phyloP scores from a whole-genome alignment of 116 monocot genomes.

The Iris pallida region DNA sequence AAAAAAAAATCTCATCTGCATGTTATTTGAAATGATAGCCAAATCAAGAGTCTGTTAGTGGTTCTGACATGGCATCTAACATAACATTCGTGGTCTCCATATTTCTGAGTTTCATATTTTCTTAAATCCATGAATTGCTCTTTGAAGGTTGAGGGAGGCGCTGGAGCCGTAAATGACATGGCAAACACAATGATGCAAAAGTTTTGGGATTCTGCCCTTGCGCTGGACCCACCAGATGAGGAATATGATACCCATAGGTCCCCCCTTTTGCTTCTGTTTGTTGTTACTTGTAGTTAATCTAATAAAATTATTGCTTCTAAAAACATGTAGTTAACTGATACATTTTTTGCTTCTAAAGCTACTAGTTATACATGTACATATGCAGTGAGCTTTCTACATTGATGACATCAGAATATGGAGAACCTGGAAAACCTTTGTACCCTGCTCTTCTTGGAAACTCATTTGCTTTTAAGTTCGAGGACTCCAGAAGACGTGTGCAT shows the following conservation, averaged over 20 bases:
- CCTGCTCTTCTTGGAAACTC: slow-evolving; percentile 70
- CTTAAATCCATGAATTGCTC: slow-evolving; percentile 6
- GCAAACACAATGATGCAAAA: slow-evolving; percentile 85
- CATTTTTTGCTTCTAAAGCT: neutral
- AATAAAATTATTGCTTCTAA: no score
- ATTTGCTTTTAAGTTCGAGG: slow-evolving; percentile 79
- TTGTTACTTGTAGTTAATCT: neutral
- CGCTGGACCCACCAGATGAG: slow-evolving; percentile 72
- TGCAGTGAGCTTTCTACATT: slow-evolving; percentile 73
- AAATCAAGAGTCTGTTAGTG: neutral
- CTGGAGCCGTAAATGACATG: slow-evolving; percentile 57
- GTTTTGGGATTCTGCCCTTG: slow-evolving; percentile 95
- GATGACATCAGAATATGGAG: slow-evolving; percentile 63
- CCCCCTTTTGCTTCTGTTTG: neutral
- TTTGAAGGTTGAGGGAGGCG: slow-evolving; percentile 72
- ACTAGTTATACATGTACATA: neutral
- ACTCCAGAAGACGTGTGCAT: slow-evolving; percentile 66
- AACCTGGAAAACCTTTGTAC: slow-evolving; percentile 51
- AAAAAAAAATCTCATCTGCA: neutral
- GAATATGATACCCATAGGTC: slow-evolving; percentile 77
- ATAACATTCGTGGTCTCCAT: neutral
- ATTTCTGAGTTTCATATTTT: neutral
- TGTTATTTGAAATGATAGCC: slow-evolving; percentile 3
- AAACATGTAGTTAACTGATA: neutral
- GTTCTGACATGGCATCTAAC: neutral